Evolutionary conservation across 139 green algal genomes (phyloP), one percentile per base, ranked within the genome.

Genomic region (Picocystis salinarum): DNA sequence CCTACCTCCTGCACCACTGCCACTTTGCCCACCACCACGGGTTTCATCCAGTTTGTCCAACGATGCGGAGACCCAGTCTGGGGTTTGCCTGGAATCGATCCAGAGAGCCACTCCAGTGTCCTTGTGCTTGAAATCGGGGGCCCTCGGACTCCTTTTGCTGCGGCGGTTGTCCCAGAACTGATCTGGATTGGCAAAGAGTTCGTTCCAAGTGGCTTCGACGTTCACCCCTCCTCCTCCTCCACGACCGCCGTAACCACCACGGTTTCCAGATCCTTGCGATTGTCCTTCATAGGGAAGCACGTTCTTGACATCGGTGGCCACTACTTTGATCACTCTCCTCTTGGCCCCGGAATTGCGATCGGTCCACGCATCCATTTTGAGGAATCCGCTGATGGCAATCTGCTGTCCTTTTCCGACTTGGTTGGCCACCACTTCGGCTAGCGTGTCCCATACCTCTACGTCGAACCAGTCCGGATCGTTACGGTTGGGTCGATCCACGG

Each of bases 71-170:
- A 55, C 56, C 53, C 56, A 65, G 5, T 17, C 22, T 23, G 56
- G 56, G n/a, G 50, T 60, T 23, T 48, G 29, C 23, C 47, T 45
- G 44, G 15, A 40, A 36, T 49, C 40, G 23, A 70, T 47, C 64
- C 64, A 74, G 7, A 74, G 39, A 6, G 23, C 52, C 17, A 46
- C 42, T 6, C 41, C 45, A n/a, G 39, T 52, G 4, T 59, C 49
- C 46, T 74, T 74, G 45, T 66, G 53, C 45, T 67, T 69, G 55
- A 68, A 74, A 46, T 74, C 65, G 15, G 65, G 65, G 15, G 42
- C 42, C 11, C 34, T 52, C 0, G 65, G 65, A 41, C 64, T 70
- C 12, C 45, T 39, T 48, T 74, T 74, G 11, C 10, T 57, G 11
- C 24, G 4, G 30, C 56, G 49, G 46, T 74, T 74, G 50, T 74